Evolutionary conservation across 1,284 basidiomycete genomes (phyloP).

Genomic region (Porogramme epimiltina): DNA sequence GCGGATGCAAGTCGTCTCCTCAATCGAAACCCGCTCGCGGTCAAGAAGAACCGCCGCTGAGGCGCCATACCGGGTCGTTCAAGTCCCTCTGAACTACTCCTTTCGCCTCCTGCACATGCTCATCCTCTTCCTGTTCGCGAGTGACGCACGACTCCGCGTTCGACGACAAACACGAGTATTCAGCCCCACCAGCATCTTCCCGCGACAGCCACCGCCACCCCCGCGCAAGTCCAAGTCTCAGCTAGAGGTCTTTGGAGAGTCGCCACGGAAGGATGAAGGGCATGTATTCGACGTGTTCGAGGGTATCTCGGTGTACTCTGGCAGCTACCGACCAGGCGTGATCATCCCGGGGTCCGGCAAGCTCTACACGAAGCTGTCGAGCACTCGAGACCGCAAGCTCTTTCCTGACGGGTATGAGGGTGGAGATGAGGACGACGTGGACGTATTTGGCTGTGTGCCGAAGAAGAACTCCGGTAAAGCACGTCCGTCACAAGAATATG

Average conservation of each 20-base stretch:
- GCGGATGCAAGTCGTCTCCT: slow-evolving; percentile 61
- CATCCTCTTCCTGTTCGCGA: slow-evolving; percentile 62
- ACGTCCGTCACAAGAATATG: slow-evolving; percentile 28
- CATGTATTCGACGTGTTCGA: slow-evolving; percentile 65
- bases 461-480: not conserved
- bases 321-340: slow-evolving; percentile 46
- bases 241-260: not conserved
- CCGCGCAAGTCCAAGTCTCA: not conserved
- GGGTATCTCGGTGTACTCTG: slow-evolving; percentile 41
- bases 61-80: slow-evolving; percentile 62
- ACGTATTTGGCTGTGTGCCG: slow-evolving; percentile 9
- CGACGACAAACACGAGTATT: slow-evolving; percentile 11
- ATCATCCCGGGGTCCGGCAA: slow-evolving; percentile 50
- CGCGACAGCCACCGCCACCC: not conserved
- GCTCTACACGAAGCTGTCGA: slow-evolving; percentile 56
- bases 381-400: slow-evolving; percentile 58
- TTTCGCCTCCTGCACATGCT: slow-evolving; percentile 66
- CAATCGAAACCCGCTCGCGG: slow-evolving; percentile 14
- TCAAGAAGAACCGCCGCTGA: slow-evolving; percentile 28
- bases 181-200: slow-evolving; percentile 4
- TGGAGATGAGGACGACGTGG: slow-evolving; percentile 24
- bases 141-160: slow-evolving; percentile 27
- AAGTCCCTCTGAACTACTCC: slow-evolving; percentile 70
- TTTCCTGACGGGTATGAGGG: slow-evolving; percentile 25
- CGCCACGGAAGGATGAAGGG: slow-evolving; percentile 26